Conservation (phyloP, 768 basidiomycete species). For the Hemileccinum impolitum region DNA sequence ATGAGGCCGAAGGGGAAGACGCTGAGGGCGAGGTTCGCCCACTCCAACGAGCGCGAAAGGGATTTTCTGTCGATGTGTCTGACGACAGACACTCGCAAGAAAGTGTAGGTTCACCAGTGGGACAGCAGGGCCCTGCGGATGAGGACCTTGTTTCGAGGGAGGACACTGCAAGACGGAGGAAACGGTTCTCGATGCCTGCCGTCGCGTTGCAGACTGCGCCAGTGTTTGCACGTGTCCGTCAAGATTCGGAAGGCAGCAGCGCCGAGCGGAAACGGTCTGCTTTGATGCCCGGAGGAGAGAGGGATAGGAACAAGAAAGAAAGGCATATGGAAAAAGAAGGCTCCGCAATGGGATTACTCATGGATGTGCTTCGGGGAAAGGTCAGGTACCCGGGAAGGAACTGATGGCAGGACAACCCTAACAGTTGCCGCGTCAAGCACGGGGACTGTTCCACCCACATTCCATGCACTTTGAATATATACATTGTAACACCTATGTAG, state of each 20-base stretch:
- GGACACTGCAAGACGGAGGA: conserved; percentile 58
- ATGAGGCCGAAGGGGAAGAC: conserved; percentile 8
- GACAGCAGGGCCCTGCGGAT: background rate
- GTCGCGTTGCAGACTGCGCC: conserved; percentile 70
- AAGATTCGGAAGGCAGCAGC: conserved; percentile 10
- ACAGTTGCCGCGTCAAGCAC: too few relatives aligned
- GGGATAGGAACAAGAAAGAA: conserved; percentile 18
- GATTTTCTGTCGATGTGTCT: background rate
- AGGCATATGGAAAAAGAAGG: conserved; percentile 22
- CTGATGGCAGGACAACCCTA: background rate
- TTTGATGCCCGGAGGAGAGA: conserved; percentile 48
- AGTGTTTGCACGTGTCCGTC: conserved; percentile 56
- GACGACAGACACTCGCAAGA: conserved; percentile 7
- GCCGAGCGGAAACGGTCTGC: conserved; percentile 50
- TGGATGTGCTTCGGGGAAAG: conserved; percentile 30
- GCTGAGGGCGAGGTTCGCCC: conserved; percentile 1
- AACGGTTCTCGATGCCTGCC: conserved; percentile 76
- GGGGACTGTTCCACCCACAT: background rate
- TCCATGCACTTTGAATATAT: background rate
- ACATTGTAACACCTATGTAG: background rate
- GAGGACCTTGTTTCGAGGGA: conserved; percentile 38
- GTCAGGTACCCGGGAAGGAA: conserved; percentile 22
- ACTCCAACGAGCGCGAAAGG: background rate
- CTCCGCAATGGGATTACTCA: conserved; percentile 29
- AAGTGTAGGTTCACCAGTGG: background rate